These are phyloP conservation scores for Hyphopichia fennica DNA, from an alignment of 1,139 yeast species.

Conservation along the genomic window DNA sequence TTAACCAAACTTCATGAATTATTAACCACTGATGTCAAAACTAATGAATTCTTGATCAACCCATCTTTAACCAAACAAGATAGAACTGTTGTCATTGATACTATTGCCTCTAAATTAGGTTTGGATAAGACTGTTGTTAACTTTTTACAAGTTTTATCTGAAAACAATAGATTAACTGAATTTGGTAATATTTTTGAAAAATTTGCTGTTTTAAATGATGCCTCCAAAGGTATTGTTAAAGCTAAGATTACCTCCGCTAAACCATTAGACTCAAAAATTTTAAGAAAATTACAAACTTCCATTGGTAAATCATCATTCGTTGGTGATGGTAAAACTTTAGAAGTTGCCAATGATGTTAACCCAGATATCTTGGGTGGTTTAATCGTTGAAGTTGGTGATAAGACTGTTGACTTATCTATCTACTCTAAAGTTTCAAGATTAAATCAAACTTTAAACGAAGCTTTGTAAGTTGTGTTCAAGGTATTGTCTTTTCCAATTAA, in stretches of 20 bases:
- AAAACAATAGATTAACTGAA: conserved; percentile 87
- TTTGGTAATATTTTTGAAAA: conserved; percentile 67
- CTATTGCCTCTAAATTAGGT: conserved; percentile 54
- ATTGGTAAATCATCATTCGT: conserved; percentile 77
- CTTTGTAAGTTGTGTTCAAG: conserved; percentile 56
- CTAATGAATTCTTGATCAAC: conserved; percentile 63
- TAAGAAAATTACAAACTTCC: conserved; percentile 78
- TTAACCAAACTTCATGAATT: conserved; percentile 59
- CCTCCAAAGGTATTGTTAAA: conserved; percentile 88
- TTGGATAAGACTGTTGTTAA: conserved; percentile 78
- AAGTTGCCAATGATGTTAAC: conserved; percentile 77
- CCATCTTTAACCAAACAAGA: conserved; percentile 82
- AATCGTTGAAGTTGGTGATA: conserved; percentile 94
- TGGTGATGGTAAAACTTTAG: conserved; percentile 83
- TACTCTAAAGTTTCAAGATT: conserved; percentile 82
- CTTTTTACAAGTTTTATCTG: conserved; percentile 83
- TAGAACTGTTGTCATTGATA: conserved; percentile 68
- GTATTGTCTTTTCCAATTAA: no score
- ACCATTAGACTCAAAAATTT: conserved; percentile 78
- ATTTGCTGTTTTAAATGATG: conserved; percentile 79
- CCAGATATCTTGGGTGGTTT: conserved; percentile 95
- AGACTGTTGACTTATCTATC: conserved; percentile 91
- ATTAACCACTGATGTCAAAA: conserved; percentile 63
- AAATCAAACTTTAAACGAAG: conserved; percentile 84
- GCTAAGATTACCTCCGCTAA: conserved; percentile 90